Conservation (phyloP, 164 flowering plant species). For the Chloranthus sessilifolius region DNA sequence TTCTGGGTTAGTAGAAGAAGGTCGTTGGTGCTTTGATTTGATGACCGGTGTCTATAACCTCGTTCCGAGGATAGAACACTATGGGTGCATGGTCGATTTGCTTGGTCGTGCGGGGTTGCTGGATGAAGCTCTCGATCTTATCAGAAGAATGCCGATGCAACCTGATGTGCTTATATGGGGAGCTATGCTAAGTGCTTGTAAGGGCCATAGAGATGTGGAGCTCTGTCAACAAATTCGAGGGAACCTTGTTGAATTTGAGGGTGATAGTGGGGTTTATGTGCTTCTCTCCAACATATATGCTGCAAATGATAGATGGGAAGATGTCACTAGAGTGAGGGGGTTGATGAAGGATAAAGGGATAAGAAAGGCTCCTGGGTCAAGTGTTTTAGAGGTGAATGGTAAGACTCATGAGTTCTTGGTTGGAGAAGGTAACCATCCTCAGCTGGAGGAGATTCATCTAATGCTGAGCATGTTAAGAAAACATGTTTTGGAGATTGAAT, state of each 20-base stretch:
- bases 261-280: slow-evolving; percentile 49
- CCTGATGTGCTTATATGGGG: slow-evolving; percentile 56
- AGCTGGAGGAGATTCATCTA: slow-evolving; percentile 23
- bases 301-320: slow-evolving; percentile 39
- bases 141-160: slow-evolving; percentile 36
- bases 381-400: slow-evolving; percentile 44
- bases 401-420: slow-evolving; percentile 39
- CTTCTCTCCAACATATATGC: slow-evolving; percentile 50
- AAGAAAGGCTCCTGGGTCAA: slow-evolving; percentile 46
- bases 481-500: slow-evolving; percentile 3
- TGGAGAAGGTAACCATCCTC: slow-evolving; percentile 34
- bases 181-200: slow-evolving; percentile 51
- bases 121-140: slow-evolving; percentile 38
- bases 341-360: slow-evolving; percentile 44
- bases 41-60: slow-evolving; percentile 29
- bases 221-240: slow-evolving; percentile 24
- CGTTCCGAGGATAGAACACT: slow-evolving; percentile 42
- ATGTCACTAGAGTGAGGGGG: slow-evolving; percentile 36
- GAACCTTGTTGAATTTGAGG: slow-evolving; percentile 26
- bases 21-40: slow-evolving; percentile 25
- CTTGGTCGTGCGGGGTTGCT: slow-evolving; percentile 46
- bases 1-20: slow-evolving; percentile 52
- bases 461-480: slow-evolving; percentile 20
- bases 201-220: slow-evolving; percentile 27
- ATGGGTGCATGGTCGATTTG: slow-evolving; percentile 57